Evolutionary conservation across 257 asterid genomes (phyloP).

Genomic region (Scutellaria minor): DNA sequence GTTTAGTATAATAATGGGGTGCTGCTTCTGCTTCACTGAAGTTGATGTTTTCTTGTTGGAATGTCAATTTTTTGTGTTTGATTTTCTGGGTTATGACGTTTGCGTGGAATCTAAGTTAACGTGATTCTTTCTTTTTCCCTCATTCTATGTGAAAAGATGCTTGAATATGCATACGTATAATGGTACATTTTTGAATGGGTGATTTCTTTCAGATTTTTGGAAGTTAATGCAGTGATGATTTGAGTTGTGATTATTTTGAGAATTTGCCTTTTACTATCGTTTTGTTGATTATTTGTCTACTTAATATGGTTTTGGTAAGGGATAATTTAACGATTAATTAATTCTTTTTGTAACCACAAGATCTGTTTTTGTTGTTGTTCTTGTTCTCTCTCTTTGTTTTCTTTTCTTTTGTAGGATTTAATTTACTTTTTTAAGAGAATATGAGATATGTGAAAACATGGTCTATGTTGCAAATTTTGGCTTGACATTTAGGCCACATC

Average conservation of each 20-base stretch:
- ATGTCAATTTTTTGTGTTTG: conserved; percentile 22
- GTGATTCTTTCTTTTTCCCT: conserved; percentile 25
- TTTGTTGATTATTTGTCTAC: not conserved
- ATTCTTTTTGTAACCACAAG: conserved; percentile 27
- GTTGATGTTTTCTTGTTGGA: conserved; percentile 25
- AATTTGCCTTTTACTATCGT: not conserved
- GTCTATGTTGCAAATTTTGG: conserved; percentile 6
- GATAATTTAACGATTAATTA: conserved; percentile 19
- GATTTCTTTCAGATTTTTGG: not conserved
- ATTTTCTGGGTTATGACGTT: conserved; percentile 16
- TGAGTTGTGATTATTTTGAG: conserved; percentile 29
- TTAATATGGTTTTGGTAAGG: conserved; percentile 27
- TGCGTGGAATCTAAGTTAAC: conserved; percentile 58
- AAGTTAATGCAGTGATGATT: conserved; percentile 33
- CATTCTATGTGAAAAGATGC: conserved; percentile 28
- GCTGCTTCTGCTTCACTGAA: conserved; percentile 29
- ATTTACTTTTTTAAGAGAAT: not conserved
- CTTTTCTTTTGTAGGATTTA: not conserved
- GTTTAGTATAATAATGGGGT: no score
- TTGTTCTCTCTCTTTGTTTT: not conserved
- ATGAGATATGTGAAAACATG: conserved; percentile 1
- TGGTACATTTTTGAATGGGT: conserved; percentile 14
- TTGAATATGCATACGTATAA: not conserved
- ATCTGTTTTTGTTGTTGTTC: conserved; percentile 25
- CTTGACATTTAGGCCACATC: not conserved